Base-by-base conservation (phyloP, 805 yeast species). In the Candida maris region DNA sequence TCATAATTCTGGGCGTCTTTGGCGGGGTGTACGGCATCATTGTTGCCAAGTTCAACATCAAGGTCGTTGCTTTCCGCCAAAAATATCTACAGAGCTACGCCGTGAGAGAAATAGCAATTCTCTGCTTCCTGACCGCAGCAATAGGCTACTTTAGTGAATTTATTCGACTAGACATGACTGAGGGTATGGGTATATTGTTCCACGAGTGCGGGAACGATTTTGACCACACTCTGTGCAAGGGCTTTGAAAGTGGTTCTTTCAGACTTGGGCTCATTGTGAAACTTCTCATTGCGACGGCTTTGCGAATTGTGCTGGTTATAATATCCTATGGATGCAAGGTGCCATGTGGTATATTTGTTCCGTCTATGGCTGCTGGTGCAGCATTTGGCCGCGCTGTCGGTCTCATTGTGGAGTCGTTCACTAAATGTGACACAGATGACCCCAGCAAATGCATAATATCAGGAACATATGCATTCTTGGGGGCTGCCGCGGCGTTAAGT, bases 261-360 rank as follows among this genome's bases (percentile, higher is more conserved):
- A 62, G 59, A 19, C 25, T 61, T 12, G 45, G 48, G 7, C 60
- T 77, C 3, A 50, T 85, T 3, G 45, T 70, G 1, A 71, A 89
- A 0, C 67, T 93, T 15, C 36, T 73, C 0, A 65, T 75, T 34
- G 97, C 97, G 0, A 83, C 96, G 0, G 45, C 78, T 0, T 62
- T 86, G 4, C 69, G 98, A 38, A 76, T 81, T 65, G 45, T 71
- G 0, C 68, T 93, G 33, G 85, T 93, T 19, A 74, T 88, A 19
- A 68, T 93, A 12, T 83, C 97, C 0, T 93, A 94, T 57, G 96
- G 96, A 3, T 80, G 88, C 44, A 87, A 83, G 60, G 89, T 91
- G 0, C 98, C 98, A 0, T 95, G 97, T n/a, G 98, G 98, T 12
- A 86, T 91, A 5, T 83, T 93, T 62, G 95, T 93, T 36, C 98